Conservation (phyloP, 2,329 filamentous ascomycete species). For the Microdochium nivale region DNA sequence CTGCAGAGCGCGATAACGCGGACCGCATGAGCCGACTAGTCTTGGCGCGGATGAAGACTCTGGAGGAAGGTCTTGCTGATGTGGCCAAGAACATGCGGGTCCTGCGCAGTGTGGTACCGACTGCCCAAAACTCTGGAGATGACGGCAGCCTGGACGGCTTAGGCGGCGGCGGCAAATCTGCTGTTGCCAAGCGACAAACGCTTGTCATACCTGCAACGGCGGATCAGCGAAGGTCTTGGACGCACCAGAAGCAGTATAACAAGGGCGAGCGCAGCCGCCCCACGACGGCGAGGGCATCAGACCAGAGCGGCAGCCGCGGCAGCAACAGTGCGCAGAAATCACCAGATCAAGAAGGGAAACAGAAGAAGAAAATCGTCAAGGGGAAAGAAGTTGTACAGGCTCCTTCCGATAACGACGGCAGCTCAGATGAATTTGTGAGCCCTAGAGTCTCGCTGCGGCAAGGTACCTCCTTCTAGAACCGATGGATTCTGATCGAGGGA, state of each 20-base stretch:
- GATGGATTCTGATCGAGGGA: too few species aligned
- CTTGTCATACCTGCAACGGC: constrained; percentile 14
- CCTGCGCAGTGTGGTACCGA: constrained; percentile 37
- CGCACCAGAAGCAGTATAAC: background rate
- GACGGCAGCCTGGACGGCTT: constrained; percentile 22
- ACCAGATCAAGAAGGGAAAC: background rate
- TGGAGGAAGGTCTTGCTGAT: constrained; percentile 85
- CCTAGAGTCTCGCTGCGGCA: background rate
- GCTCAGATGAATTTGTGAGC: background rate
- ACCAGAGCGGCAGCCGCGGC: background rate
- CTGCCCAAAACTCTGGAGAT: constrained; percentile 42
- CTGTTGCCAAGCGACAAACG: background rate
- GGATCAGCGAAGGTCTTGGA: background rate
- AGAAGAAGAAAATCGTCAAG: background rate
- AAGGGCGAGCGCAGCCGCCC: background rate
- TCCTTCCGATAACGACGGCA: background rate
- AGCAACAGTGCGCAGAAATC: background rate
- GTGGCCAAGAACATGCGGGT: constrained; percentile 75
- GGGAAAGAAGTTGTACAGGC: background rate
- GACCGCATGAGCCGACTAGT: constrained; percentile 75
- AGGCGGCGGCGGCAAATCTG: constrained; percentile 5
- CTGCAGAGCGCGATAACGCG: constrained; percentile 28
- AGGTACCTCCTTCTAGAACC: background rate
- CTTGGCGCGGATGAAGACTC: constrained; percentile 81
- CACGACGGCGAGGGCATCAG: background rate